Base-by-base conservation (phyloP, 1,284 basidiomycete genomes). In the Boletellus sp. region DNA sequence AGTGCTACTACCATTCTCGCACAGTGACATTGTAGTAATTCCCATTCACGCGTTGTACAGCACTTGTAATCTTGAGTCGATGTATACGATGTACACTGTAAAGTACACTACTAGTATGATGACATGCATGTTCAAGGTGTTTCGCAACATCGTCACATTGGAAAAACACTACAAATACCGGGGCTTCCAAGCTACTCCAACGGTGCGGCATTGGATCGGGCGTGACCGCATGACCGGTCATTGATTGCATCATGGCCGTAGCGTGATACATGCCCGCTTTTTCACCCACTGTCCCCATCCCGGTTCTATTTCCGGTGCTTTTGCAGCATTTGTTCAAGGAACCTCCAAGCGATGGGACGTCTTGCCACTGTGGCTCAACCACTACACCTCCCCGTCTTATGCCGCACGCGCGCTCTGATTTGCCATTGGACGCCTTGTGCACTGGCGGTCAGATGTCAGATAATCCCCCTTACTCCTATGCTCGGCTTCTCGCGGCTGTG, bases 401-500 rank as follows among this genome's bases (percentile, higher is more conserved):
- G 21, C 47, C 32, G 4, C 45, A 41, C 13, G 4, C 45, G 39
- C 13, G 40, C 26, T 36, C 38, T 28, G 41, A 50, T 57, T 52
- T 55, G 51, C 49, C 18, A 62, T 40, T 58, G 54, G 51, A 42
- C 26, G 35, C 26, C 50, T 36, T 49, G 16, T 53, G 58, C 51
- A 50, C 52, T 44, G 47, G 46, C 42, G 30, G 30, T 13, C 30
- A 32, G 11, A 32, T 13, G 30, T 26, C 41, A 40, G 24, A n/a
- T 22, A 22, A 40, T 42, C 40, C 52, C 57, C 46, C 53, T 50
- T 43, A 33, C 55, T 58, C 52, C 48, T 45, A 54, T 55, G 32
- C 30, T 40, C 19, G 39, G 44, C 61, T 63, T 66, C 62, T 63
- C 28, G 51, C 60, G 61, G 61, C 61, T 61, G 64, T 63, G 61